Conservation (phyloP, 768 basidiomycete genomes). For the Tricholomella constricta region DNA sequence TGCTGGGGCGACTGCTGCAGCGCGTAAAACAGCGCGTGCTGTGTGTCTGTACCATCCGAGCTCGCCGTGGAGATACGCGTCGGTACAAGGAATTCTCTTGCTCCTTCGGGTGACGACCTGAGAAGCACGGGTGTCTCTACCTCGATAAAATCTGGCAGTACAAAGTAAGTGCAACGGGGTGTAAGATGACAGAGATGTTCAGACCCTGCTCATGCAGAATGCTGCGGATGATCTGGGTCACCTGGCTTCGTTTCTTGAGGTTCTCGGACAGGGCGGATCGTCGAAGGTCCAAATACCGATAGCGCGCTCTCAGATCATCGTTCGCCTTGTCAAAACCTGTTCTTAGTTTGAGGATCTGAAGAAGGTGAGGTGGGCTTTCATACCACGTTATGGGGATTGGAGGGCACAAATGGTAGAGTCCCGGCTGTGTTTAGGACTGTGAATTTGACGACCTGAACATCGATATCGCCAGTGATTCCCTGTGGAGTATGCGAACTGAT, state of each 20-base stretch:
- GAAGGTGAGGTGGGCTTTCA: constrained; percentile 28
- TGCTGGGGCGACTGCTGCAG: constrained; percentile 95
- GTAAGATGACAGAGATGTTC: constrained; percentile 9
- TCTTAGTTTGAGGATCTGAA: constrained; percentile 2
- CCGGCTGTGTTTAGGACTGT: constrained; percentile 81
- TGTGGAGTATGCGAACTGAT: constrained; percentile 26
- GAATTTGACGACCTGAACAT: constrained; percentile 72
- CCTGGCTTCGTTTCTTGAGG: constrained; percentile 77
- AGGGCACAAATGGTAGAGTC: constrained; percentile 83
- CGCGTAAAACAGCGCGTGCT: constrained; percentile 71
- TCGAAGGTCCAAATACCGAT: constrained; percentile 89
- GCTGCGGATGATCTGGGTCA: constrained; percentile 77
- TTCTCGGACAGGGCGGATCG: constrained; percentile 73
- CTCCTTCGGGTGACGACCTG: constrained; percentile 92
- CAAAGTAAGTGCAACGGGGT: constrained; percentile 5
- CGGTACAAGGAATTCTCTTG: constrained; percentile 91
- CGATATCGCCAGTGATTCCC: constrained; percentile 73
- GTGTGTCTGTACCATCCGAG: constrained; percentile 17
- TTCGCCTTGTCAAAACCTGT: constrained; percentile 55
- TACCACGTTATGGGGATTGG: constrained; percentile 74
- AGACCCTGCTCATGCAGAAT: constrained; percentile 74
- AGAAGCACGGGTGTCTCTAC: constrained; percentile 93
- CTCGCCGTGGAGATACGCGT: constrained; percentile 50
- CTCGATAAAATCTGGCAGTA: constrained; percentile 77
- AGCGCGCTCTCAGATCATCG: constrained; percentile 82